Conservation (phyloP, 73 alveolate genomes). For the Uronychia setigera region DNA sequence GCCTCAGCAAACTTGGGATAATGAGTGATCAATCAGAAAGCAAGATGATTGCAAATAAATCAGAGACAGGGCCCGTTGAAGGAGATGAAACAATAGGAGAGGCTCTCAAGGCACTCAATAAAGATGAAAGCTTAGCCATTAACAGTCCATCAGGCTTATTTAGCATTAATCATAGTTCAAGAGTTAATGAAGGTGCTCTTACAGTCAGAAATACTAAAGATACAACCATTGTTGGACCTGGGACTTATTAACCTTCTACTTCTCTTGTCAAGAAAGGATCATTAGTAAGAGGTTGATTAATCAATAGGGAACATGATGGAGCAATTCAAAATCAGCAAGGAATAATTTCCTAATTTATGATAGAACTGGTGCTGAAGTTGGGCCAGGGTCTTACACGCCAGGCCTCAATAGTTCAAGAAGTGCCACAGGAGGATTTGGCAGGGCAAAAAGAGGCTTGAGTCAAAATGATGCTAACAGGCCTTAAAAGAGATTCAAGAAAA, state of each 20-base stretch:
- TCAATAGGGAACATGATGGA: background rate
- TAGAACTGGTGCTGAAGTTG: background rate
- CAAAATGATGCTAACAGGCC: background rate
- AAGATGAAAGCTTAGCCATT: background rate
- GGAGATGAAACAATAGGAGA: background rate
- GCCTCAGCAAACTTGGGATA: too few species aligned
- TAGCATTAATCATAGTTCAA: too few species aligned
- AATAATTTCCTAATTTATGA: background rate
- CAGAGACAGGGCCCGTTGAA: too few species aligned
- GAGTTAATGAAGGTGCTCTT: background rate
- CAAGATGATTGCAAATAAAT: too few species aligned
- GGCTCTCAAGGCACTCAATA: background rate
- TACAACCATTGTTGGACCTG: background rate
- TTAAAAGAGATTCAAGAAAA: too few species aligned
- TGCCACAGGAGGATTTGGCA: background rate
- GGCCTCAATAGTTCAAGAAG: background rate
- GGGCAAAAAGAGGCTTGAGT: background rate
- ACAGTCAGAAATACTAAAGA: background rate
- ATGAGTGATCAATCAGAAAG: too few species aligned
- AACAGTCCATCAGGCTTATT: too few species aligned
- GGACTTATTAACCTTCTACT: background rate
- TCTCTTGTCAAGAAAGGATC: background rate
- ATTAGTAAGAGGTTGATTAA: background rate
- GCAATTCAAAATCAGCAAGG: background rate
- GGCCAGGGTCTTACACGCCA: background rate